Base-by-base conservation (phyloP, 2,329 filamentous ascomycete genomes). In the Aspergillus cejpii region DNA sequence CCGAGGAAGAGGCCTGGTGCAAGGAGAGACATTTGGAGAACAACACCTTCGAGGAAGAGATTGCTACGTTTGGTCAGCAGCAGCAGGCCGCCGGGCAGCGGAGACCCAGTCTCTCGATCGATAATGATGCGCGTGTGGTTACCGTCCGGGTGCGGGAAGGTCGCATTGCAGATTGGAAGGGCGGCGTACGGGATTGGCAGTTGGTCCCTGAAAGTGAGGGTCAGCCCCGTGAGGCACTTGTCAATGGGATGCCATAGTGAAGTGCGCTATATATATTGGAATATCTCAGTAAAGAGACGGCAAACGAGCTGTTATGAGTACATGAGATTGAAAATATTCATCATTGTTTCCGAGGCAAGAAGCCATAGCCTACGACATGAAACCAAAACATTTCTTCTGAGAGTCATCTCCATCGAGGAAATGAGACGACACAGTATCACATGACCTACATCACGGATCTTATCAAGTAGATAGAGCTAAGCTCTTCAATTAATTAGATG, bases 131-230 rank as follows among this genome's bases (percentile, higher is more conserved):
- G 1, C 77, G 85, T 39, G 90, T 96, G 5, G 87, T 97, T 26
- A 79, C 91, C 5, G 92, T 97, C 6, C 80, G 78, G 57, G 87
- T 97, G 56, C 79, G 77, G 57, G 87, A 90, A 62, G 89, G 92
- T 39, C 78, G 89, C 59, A 94, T 94, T 58, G 89, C 86, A 53
- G 92, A 95, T 65, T 95, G 86, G 85, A 95, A 95, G 72, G 91
- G 92, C n/a, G 80, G 82, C 11, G 88, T 97, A 3, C 80, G 85
- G 57, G 91, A 97, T 63, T 97, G 81, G 80, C 51, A 59, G 21
- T 52, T 74, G 45, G 62, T 72, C 23, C 56, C 62, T 29, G 58
- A 62, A 26, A 64, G 60, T 23, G 57, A 60, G 37, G 58, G 37
- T 15, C 43, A 49, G 24, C 41, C 53, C 4, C 48, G 47, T 12